Percentiles rank a stretch among this genome's conserved stretches.
These are phyloP conservation scores for Bipolaris gigantea DNA, from an alignment of 2,329 filamentous ascomycete genomes.

Conservation along the genomic window DNA sequence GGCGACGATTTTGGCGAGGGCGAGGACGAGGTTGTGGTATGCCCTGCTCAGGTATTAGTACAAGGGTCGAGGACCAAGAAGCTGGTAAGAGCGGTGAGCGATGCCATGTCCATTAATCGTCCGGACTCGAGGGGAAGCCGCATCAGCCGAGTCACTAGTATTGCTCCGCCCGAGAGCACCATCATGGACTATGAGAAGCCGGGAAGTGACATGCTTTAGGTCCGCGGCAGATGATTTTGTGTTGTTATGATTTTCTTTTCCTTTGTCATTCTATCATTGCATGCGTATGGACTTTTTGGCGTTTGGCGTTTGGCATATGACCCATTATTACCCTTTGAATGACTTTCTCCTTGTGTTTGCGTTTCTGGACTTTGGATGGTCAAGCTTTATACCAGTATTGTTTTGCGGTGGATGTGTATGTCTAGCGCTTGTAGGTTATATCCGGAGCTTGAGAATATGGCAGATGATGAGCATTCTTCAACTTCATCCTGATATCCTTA, in stretches of 20 bases:
- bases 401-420: not conserved
- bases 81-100: constrained; percentile 54
- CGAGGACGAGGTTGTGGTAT: constrained; percentile 93
- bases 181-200: constrained; percentile 39
- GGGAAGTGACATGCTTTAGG: constrained; percentile 35
- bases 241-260: constrained; percentile 1
- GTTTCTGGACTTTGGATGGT: not conserved
- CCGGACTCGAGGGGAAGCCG: constrained; percentile 29
- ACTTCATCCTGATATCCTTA: not conserved
- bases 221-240: not conserved
- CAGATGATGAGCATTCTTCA: not conserved
- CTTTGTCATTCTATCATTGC: constrained; percentile 1
- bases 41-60: constrained; percentile 89
- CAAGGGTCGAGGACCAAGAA: constrained; percentile 55
- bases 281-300: constrained; percentile 9
- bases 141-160: constrained; percentile 31
- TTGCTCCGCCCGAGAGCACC: constrained; percentile 36
- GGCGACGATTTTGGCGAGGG: constrained; percentile 84
- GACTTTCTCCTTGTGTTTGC: constrained; percentile 7
- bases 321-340: not conserved
- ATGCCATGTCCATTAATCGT: constrained; percentile 53
- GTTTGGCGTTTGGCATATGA: constrained; percentile 4
- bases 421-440: constrained; percentile 1
- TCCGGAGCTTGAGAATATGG: not conserved
- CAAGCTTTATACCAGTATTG: not conserved